phyloP scores from a whole-genome alignment of 805 yeast genomes.

The Starmerella apis region DNA sequence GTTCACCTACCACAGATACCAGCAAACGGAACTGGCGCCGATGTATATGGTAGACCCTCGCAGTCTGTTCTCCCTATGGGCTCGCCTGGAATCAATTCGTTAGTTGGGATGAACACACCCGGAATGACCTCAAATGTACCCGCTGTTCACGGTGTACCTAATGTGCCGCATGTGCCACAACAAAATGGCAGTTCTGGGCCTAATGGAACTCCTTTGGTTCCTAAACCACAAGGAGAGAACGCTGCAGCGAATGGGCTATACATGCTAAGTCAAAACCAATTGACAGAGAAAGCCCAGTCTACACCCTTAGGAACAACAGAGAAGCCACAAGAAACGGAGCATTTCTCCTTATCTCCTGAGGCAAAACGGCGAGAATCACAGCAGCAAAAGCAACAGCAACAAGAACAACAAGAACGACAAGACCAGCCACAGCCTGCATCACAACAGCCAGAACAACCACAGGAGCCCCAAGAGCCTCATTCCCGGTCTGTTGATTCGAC shows the following conservation, averaged over 20 bases:
- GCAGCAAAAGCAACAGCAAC: background rate
- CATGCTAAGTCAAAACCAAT: constrained; percentile 24
- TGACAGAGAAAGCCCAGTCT: background rate
- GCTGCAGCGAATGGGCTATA: constrained; percentile 29
- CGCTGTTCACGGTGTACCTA: background rate
- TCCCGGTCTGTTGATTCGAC: background rate
- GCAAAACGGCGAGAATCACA: background rate
- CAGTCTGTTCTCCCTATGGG: background rate
- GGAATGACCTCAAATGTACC: background rate
- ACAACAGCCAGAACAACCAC: constrained; percentile 13
- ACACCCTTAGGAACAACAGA: background rate
- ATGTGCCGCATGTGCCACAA: background rate
- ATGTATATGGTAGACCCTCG: background rate
- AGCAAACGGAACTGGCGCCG: background rate
- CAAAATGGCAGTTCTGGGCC: background rate
- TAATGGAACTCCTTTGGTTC: background rate
- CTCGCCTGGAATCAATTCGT: background rate
- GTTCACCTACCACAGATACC: background rate
- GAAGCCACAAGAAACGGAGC: background rate
- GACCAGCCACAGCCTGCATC: constrained; percentile 14
- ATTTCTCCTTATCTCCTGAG: background rate
- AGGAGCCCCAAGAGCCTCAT: no score
- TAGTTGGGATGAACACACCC: background rate
- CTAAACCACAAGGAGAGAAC: constrained; percentile 9
- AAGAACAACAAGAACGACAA: constrained; percentile 17